phyloP scores from a whole-genome alignment of 371 early-diverging fungal genomes.

The Zancudomyces culisetae region DNA sequence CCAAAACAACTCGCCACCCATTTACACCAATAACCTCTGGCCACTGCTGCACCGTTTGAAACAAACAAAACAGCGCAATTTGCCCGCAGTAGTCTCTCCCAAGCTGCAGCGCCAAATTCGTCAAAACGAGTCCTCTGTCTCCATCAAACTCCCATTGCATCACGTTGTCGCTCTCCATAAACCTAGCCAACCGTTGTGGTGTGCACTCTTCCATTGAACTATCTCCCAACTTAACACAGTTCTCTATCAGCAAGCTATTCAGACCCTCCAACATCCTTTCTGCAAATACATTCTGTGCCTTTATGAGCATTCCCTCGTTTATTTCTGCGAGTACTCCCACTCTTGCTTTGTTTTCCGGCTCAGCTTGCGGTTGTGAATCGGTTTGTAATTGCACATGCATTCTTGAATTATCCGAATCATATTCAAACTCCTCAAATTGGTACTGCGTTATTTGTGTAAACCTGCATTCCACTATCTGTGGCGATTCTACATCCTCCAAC shows the following conservation, averaged over 20 bases:
- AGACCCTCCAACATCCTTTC: not conserved
- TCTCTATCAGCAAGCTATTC: not conserved
- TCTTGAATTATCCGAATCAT: not conserved
- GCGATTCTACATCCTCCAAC: slow-evolving; percentile 9
- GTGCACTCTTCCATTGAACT: slow-evolving; percentile 21
- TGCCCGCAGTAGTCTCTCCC: slow-evolving; percentile 76
- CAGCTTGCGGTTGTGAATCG: not conserved
- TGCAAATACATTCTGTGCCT: not conserved
- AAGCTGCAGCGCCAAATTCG: slow-evolving; percentile 55
- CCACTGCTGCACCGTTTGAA: slow-evolving; percentile 25
- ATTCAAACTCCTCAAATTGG: not conserved
- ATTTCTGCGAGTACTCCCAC: not conserved
- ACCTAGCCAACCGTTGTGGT: slow-evolving; percentile 35
- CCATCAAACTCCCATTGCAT: slow-evolving; percentile 41
- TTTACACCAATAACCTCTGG: slow-evolving; percentile 22
- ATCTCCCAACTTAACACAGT: slow-evolving; percentile 3
- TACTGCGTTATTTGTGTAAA: not conserved
- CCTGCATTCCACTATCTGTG: slow-evolving; percentile 10
- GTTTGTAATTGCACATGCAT: not conserved
- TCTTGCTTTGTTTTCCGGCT: no score
- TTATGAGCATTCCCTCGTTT: not conserved
- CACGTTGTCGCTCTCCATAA: slow-evolving; percentile 57
- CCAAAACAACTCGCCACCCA: slow-evolving; percentile 44
- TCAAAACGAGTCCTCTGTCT: slow-evolving; percentile 39
- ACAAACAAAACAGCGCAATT: slow-evolving; percentile 64